phyloP scores from a whole-genome alignment of 2,329 filamentous ascomycete genomes.

The Hirsutella rhossiliensis region DNA sequence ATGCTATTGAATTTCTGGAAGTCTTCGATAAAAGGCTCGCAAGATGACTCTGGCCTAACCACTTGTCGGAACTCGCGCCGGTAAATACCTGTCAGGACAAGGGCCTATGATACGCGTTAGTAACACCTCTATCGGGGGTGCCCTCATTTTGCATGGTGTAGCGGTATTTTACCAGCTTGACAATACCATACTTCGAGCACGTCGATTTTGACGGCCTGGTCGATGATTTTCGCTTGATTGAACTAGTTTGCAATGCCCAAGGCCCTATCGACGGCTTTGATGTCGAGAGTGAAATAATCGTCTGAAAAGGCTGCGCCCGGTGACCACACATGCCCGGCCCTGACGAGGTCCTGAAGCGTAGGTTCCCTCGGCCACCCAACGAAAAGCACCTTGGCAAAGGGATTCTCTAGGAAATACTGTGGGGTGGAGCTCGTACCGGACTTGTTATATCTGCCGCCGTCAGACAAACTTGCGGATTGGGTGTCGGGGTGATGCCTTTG shows the following conservation, averaged over 20 bases:
- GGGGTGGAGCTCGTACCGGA: not conserved
- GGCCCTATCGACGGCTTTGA: conserved; percentile 22
- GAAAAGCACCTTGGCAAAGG: conserved; percentile 7
- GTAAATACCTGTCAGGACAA: no score
- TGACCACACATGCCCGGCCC: conserved; percentile 21
- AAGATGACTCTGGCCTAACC: conserved; percentile 12
- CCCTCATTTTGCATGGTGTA: no score
- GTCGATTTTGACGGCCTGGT: conserved; percentile 22
- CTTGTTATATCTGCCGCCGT: conserved; percentile 7
- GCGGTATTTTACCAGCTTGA: no score
- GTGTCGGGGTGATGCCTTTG: no score
- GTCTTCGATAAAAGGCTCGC: conserved; percentile 27
- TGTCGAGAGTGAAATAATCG: conserved; percentile 23
- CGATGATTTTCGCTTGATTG: conserved; percentile 17
- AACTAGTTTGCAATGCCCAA: conserved; percentile 22
- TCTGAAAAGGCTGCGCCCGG: conserved; percentile 19
- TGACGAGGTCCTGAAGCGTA: conserved; percentile 16
- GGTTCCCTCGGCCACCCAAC: conserved; percentile 9
- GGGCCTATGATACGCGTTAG: no score
- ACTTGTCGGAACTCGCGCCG: not conserved
- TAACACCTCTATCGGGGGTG: no score
- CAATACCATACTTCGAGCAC: conserved; percentile 19
- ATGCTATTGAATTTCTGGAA: conserved; percentile 34
- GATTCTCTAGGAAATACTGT: not conserved
- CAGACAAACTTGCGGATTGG: no score